Conservation (phyloP, 2,329 filamentous ascomycete species). For the Tolypocladium nubicola region DNA sequence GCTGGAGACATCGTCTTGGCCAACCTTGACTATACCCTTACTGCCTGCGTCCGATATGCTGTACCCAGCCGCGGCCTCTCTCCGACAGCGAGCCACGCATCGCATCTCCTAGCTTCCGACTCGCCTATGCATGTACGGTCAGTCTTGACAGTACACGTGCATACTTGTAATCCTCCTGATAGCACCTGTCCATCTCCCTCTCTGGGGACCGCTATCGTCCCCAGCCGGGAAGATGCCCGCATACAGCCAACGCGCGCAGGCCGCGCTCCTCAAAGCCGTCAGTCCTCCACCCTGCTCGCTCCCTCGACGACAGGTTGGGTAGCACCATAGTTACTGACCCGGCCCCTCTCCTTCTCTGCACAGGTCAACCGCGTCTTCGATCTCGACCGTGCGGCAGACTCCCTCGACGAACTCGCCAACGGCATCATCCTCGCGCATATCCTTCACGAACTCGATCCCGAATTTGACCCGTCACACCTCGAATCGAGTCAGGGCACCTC, state of each 20-base stretch:
- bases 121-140: neutral
- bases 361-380: conserved; percentile 30
- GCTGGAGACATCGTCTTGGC: neutral
- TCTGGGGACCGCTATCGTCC: neutral
- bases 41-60: neutral
- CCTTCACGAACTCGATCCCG: conserved; percentile 45
- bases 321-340: conserved; percentile 1
- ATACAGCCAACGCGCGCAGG: conserved; percentile 34
- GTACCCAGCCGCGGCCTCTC: neutral
- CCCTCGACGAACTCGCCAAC: conserved; percentile 41
- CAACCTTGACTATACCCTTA: neutral
- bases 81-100: neutral
- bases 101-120: neutral
- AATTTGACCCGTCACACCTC: conserved; percentile 45
- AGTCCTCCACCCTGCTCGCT: conserved; percentile 9
- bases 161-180: neutral
- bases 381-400: conserved; percentile 33
- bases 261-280: conserved; percentile 47
- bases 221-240: conserved; percentile 18
- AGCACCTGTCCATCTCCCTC: neutral
- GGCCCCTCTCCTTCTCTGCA: neutral
- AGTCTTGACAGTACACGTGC: neutral
- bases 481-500: conserved; percentile 32
- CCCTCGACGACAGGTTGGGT: neutral
- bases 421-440: conserved; percentile 44